Conservation (phyloP, 805 yeast species). For the Ogataea corticis region DNA sequence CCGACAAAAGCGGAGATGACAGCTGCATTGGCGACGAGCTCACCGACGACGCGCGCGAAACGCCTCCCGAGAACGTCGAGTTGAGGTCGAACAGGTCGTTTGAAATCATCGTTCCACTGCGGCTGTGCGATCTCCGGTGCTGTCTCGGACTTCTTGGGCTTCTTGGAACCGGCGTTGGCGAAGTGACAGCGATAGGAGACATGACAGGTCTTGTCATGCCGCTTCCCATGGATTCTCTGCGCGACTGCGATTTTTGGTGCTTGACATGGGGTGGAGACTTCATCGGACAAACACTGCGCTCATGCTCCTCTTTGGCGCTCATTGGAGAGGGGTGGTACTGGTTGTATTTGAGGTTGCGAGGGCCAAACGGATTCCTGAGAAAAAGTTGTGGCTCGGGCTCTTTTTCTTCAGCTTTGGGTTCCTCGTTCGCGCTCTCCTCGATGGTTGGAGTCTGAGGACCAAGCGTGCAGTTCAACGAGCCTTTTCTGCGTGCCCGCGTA, state of each 20-base stretch:
- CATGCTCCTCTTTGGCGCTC: neutral
- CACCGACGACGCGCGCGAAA: slow-evolving; percentile 8
- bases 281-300: neutral
- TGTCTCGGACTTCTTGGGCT: slow-evolving; percentile 5
- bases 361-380: slow-evolving; percentile 1
- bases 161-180: neutral
- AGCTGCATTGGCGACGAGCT: slow-evolving; percentile 10
- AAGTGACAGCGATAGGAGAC: neutral
- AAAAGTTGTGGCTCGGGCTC: neutral
- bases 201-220: too few relatives aligned
- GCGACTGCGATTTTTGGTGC: slow-evolving; percentile 6
- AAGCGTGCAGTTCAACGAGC: slow-evolving; percentile 6
- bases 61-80: neutral
- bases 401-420: neutral
- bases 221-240: neutral
- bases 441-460: slow-evolving; percentile 17
- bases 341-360: slow-evolving; percentile 11
- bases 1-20: slow-evolving; percentile 8
- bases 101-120: slow-evolving; percentile 13
- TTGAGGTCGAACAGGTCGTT: slow-evolving; percentile 10
- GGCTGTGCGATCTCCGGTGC: slow-evolving; percentile 18
- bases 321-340: slow-evolving; percentile 7
- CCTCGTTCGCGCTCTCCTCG: slow-evolving; percentile 5
- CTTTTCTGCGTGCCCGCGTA: slow-evolving; percentile 5
- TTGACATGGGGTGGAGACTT: slow-evolving; percentile 7